Conservation (phyloP, 768 basidiomycete species). For the Tricholoma saponaceum region DNA sequence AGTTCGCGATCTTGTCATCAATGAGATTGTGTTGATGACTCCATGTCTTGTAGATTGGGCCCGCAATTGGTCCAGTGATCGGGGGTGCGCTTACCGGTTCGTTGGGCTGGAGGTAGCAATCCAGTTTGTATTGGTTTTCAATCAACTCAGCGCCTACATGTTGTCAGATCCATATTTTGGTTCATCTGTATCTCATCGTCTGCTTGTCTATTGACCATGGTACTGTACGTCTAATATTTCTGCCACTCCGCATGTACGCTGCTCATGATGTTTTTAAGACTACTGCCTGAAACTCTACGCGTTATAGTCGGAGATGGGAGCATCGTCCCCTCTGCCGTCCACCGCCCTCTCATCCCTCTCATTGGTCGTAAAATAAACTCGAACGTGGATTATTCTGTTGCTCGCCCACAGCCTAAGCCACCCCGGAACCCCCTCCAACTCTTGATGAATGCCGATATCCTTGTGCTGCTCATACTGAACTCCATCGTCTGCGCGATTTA, state of each 20-base stretch:
- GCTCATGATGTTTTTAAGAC: conserved; percentile 35
- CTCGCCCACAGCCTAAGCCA: conserved; percentile 23
- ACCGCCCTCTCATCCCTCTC: conserved; percentile 51
- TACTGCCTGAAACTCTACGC: conserved; percentile 52
- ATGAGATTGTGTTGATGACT: background rate
- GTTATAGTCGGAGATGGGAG: conserved; percentile 51
- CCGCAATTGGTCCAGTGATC: conserved; percentile 56
- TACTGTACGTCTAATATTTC: conserved; percentile 34
- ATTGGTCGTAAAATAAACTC: conserved; percentile 13
- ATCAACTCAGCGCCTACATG: background rate
- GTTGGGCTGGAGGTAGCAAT: conserved; percentile 57
- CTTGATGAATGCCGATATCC: conserved; percentile 51
- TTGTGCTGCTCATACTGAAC: conserved; percentile 48
- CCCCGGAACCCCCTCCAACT: conserved; percentile 50
- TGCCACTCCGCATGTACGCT: conserved; percentile 25
- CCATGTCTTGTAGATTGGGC: conserved; percentile 44
- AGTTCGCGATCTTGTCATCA: conserved; percentile 1
- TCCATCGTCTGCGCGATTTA: conserved; percentile 52
- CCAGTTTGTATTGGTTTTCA: background rate
- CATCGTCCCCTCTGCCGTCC: conserved; percentile 43
- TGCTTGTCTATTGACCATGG: conserved; percentile 40
- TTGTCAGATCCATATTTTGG: conserved; percentile 56
- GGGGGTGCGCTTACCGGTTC: conserved; percentile 53
- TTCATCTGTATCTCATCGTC: conserved; percentile 50
- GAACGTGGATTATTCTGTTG: background rate